Conservation (phyloP, 352 stramenopile genomes). For the Pythium dissotocum region DNA sequence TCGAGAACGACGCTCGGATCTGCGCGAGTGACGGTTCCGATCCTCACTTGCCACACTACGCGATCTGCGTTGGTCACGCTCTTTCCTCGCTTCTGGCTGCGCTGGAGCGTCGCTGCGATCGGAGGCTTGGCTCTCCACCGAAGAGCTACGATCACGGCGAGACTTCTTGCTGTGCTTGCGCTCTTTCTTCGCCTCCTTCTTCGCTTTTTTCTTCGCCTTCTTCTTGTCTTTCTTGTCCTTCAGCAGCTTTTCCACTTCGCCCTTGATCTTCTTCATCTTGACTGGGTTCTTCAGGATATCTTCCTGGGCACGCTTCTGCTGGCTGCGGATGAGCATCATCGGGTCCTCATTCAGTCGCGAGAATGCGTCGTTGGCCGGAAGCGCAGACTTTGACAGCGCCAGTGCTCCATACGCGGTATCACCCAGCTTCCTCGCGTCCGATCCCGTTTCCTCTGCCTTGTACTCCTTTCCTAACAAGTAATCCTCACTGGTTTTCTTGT, state of each 20-base stretch:
- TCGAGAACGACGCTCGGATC: background rate
- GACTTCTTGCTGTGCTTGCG: constrained; percentile 46
- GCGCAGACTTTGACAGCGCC: constrained; percentile 46
- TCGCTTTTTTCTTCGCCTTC: constrained; percentile 60
- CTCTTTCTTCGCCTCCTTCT: constrained; percentile 54
- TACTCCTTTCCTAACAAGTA: constrained; percentile 94
- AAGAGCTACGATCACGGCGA: constrained; percentile 32
- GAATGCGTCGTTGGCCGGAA: constrained; percentile 90
- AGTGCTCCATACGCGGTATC: constrained; percentile 73
- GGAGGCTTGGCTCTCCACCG: constrained; percentile 22
- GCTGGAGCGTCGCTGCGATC: constrained; percentile 5
- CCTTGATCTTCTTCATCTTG: constrained; percentile 89
- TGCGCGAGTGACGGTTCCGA: background rate
- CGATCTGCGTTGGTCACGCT: constrained; percentile 5
- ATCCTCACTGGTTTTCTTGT: constrained; percentile 76
- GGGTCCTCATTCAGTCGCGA: constrained; percentile 94
- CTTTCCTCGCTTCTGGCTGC: constrained; percentile 16
- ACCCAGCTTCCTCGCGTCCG: constrained; percentile 51
- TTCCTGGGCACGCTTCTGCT: constrained; percentile 75
- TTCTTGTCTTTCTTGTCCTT: constrained; percentile 78
- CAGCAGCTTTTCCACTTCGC: constrained; percentile 71
- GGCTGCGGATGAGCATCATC: constrained; percentile 94
- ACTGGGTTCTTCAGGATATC: constrained; percentile 90
- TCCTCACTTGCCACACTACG: background rate
- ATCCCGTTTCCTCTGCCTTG: constrained; percentile 45